Conservation (phyloP, 345 rosid species). For the Odontarrhena argentea region DNA sequence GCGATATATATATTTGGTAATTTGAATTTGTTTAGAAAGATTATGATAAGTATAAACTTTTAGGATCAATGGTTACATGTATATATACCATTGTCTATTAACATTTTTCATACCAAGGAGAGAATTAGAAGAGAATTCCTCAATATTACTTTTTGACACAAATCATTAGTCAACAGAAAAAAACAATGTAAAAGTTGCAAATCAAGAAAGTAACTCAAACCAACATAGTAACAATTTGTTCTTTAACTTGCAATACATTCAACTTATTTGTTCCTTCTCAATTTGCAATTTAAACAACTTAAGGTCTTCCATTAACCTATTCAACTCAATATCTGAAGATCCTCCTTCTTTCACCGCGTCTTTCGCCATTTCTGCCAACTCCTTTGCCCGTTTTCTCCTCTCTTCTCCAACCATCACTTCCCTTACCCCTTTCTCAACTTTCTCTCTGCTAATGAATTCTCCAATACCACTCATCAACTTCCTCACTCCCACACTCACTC, state of each 20-base stretch:
- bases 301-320: slow-evolving; percentile 44
- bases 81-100: too few relatives aligned
- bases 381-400: slow-evolving; percentile 39
- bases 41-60: too few relatives aligned
- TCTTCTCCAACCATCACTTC: slow-evolving; percentile 50
- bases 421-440: slow-evolving; percentile 46
- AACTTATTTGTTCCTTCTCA: slow-evolving; percentile 1
- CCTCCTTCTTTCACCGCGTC: slow-evolving; percentile 48
- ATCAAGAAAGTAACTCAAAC: slow-evolving; percentile 21
- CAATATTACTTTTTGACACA: background rate
- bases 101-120: too few relatives aligned
- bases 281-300: slow-evolving; percentile 22
- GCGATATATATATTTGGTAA: too few relatives aligned
- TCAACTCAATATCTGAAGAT: slow-evolving; percentile 45
- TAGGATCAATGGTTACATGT: too few relatives aligned
- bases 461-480: slow-evolving; percentile 32
- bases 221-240: background rate
- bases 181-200: background rate
- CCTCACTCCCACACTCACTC: slow-evolving; percentile 50
- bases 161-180: background rate
- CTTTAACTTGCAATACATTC: slow-evolving; percentile 1
- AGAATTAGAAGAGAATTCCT: too few relatives aligned
- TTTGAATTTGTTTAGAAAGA: too few relatives aligned
- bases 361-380: slow-evolving; percentile 41
- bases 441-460: slow-evolving; percentile 44